Percentiles rank a stretch among this genome's conserved stretches.
These are phyloP conservation scores for Macrolepiota fuliginosa DNA, from an alignment of 768 basidiomycete species.

Conservation along the genomic window DNA sequence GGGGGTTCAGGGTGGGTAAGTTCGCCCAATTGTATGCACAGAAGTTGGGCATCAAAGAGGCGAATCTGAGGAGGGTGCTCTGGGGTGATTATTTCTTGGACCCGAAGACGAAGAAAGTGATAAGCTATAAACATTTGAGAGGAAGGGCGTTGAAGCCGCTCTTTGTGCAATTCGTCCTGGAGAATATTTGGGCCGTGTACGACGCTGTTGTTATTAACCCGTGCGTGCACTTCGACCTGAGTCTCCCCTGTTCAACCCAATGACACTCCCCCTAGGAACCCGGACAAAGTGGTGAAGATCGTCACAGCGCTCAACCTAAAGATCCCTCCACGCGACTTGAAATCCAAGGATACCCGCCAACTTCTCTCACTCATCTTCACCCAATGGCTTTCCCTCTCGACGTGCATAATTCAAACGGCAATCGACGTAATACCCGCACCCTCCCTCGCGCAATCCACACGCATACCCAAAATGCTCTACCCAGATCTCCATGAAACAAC, in stretches of 20 bases:
- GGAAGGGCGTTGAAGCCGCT: slow-evolving; percentile 89
- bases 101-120: slow-evolving; percentile 91
- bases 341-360: slow-evolving; percentile 84
- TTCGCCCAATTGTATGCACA: slow-evolving; percentile 91
- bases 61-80: slow-evolving; percentile 77
- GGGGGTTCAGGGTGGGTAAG: slow-evolving; percentile 93
- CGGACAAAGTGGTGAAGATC: slow-evolving; percentile 88
- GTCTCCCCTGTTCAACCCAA: not conserved
- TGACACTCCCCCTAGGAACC: slow-evolving; percentile 54
- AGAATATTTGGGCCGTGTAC: slow-evolving; percentile 97
- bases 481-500: slow-evolving; percentile 66
- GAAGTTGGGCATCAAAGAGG: slow-evolving; percentile 89
- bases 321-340: slow-evolving; percentile 84
- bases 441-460: slow-evolving; percentile 69
- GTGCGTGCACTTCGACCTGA: slow-evolving; percentile 48
- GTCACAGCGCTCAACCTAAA: slow-evolving; percentile 79
- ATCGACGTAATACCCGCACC: slow-evolving; percentile 96
- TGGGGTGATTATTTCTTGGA: slow-evolving; percentile 99
- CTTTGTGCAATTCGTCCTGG: slow-evolving; percentile 96
- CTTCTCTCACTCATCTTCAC: slow-evolving; percentile 86
- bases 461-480: slow-evolving; percentile 91
- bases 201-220: slow-evolving; percentile 86
- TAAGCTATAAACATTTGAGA: slow-evolving; percentile 86
- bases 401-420: slow-evolving; percentile 85
- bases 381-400: slow-evolving; percentile 95